Evolutionary conservation across 1,139 yeast genomes (phyloP), one percentile per base, ranked within the genome.

Genomic region (Nakaseomyces nivariensis): DNA sequence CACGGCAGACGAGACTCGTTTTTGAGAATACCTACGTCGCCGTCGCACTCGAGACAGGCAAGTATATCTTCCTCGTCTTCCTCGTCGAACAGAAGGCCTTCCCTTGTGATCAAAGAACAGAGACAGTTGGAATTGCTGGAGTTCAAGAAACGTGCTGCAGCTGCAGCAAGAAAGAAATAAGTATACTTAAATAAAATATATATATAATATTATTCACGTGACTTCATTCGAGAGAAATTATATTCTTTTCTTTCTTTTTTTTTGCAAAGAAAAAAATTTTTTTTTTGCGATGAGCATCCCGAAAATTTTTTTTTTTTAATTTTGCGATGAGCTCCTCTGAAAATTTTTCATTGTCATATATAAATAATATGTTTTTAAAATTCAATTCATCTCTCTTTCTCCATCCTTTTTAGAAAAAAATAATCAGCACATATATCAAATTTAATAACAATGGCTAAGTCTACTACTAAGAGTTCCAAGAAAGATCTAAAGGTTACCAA

Each of bases 381-480:
- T 17, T 17, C 22, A 17, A 17, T 17, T 33, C 6, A 11, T 33
- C 36, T 33, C 13, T 33, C 10, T 9, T 33, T 29, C 9, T 29
- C 9, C 9, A 33, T 8, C 40, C 13, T 22, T 37, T 8, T 37
- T 13, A 8, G 9, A 17, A 17, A 17, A 36, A 36, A 17, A 36
- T 2, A 25, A 38, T 4, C 13, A 24, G 24, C 24, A 25, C 25
- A 36, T 10, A 5, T 13, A 36, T 33, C 38, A 38, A 38, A 4
- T 6, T 7, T 5, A 24, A 10, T 10, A 8, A 26, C 44, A 48
- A 59, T 61, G 64, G 64, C 61, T 49, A 58, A 59, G 49, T 54
- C 62, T 54, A 56, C 61, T 51, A 55, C 45, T 38, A 47, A 43
- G 40, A 42, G 24, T 29, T 37, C 46, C n/a, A 45, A 51, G 49